These are phyloP conservation scores for Metarhizium guizhouense DNA, from an alignment of 2,329 filamentous ascomycete species.

Conservation along the genomic window DNA sequence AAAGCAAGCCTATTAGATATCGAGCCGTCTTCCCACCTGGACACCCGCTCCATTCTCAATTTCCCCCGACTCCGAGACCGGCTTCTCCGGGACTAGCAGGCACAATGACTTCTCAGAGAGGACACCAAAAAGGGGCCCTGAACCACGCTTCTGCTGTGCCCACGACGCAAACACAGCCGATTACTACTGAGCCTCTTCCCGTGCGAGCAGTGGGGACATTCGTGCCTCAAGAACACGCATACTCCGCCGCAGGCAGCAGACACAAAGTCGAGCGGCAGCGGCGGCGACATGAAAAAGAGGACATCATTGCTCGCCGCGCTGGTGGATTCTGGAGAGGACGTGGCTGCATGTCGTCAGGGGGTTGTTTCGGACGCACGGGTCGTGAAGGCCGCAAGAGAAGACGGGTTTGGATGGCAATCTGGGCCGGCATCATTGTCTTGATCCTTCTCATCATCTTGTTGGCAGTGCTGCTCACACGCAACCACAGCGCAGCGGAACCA, in stretches of 20 bases:
- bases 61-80: constrained; percentile 50
- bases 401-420: constrained; percentile 47
- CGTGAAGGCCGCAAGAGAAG: constrained; percentile 55
- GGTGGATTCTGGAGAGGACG: constrained; percentile 59
- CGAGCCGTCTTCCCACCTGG: constrained; percentile 49
- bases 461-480: constrained; percentile 41
- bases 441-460: constrained; percentile 51
- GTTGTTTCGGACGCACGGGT: constrained; percentile 55
- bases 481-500: constrained; percentile 12
- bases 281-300: constrained; percentile 56
- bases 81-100: constrained; percentile 53
- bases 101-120: constrained; percentile 54
- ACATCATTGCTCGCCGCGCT: constrained; percentile 44
- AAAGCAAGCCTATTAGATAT: constrained; percentile 36
- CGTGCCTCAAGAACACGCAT: constrained; percentile 34
- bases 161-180: constrained; percentile 10
- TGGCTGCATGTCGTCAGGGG: constrained; percentile 51
- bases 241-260: constrained; percentile 28
- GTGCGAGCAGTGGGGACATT: constrained; percentile 35
- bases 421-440: constrained; percentile 40
- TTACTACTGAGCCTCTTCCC: constrained; percentile 25
- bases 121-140: constrained; percentile 51
- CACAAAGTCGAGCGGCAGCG: constrained; percentile 42
- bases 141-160: constrained; percentile 36
- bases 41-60: constrained; percentile 35